Base-by-base conservation (phyloP, 495 filamentous ascomycete species). In the Podospora didyma region DNA sequence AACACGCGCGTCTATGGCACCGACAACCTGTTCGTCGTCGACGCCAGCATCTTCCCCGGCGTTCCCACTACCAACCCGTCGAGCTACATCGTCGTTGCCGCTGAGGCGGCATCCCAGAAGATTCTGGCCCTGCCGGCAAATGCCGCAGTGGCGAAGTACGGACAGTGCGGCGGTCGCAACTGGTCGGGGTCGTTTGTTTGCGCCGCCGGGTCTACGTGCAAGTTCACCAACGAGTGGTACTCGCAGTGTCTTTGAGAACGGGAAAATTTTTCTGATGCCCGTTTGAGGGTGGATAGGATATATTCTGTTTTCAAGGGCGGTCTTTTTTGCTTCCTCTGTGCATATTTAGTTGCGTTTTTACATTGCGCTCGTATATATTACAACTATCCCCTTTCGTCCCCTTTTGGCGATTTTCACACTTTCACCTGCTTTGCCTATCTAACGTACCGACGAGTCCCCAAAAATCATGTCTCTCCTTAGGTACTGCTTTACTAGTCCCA, bases 1-100 rank as follows among this genome's bases (percentile, higher is more conserved):
- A 79, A 88, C 75, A 79, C 85, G 51, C 80, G 82, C 68, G 86
- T 89, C 49, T 90, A 86, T 51, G 87, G 87, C 52, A 88, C 80
- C 9, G 81, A 86, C 62, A 89, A 89, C 72, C 71, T 89, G 53
- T 83, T 82, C 58, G 81, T 86, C 12, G 74, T 86, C 24, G 83
- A 86, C 62, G 83, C 76, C 17, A 80, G 76, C 22, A 82, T 86
- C 62, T 86, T 86, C 77, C 83, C 83, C 0, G 82, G 82, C 41
- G 78, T 79, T 54, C 74, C 80, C 22, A 78, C 81, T 9, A 83
- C 77, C 53, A 87, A 87, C 69, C 84, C 83, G 12, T 75, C 78
- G 9, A 73, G 79, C 3, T 78, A 82, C 61, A 85, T 86, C 56
- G 79, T 87, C 48, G 72, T 77, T 2, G 80, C 73, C 7, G 76